Evolutionary conservation across 1,284 basidiomycete genomes (phyloP).

Genomic region (Mycosarcoma mackinlayi): DNA sequence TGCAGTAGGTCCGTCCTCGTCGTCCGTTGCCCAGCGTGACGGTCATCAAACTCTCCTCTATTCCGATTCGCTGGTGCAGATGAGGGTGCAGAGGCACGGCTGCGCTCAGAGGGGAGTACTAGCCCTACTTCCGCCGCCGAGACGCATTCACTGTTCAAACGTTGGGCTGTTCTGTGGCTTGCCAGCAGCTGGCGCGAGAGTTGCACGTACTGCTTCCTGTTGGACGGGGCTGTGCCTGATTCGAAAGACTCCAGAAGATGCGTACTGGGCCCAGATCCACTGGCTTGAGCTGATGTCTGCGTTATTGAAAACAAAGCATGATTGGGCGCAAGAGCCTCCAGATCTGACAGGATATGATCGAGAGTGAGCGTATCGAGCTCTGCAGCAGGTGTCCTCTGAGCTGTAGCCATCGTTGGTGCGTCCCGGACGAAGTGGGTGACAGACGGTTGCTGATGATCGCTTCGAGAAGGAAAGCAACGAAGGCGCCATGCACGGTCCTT

Average conservation of each 20-base stretch:
- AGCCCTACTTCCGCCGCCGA: conserved; percentile 23
- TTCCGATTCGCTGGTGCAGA: not conserved
- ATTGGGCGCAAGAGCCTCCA: conserved; percentile 6
- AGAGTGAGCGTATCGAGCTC: conserved; percentile 26
- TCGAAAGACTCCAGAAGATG: conserved; percentile 14
- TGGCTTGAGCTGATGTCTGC: not conserved
- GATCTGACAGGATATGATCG: conserved; percentile 30
- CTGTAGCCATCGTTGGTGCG: conserved; percentile 4
- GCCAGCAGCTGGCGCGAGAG: conserved; percentile 21
- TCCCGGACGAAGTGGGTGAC: not conserved
- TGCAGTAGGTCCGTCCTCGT: conserved; percentile 41
- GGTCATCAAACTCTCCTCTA: not conserved
- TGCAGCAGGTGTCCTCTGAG: not conserved
- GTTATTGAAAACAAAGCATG: conserved; percentile 8
- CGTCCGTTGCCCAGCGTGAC: not conserved
- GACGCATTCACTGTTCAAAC: conserved; percentile 29
- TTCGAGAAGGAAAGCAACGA: not conserved
- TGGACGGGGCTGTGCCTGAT: not conserved
- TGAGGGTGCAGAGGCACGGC: not conserved
- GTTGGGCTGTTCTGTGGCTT: conserved; percentile 14
- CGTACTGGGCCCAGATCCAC: not conserved
- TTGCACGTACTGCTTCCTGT: conserved; percentile 17
- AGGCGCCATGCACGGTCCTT: not conserved
- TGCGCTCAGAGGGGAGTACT: conserved; percentile 31
- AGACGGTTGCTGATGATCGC: not conserved